Evolutionary conservation across 108 stramenopile genomes (phyloP).

Genomic region (Conticribra weissflogii): DNA sequence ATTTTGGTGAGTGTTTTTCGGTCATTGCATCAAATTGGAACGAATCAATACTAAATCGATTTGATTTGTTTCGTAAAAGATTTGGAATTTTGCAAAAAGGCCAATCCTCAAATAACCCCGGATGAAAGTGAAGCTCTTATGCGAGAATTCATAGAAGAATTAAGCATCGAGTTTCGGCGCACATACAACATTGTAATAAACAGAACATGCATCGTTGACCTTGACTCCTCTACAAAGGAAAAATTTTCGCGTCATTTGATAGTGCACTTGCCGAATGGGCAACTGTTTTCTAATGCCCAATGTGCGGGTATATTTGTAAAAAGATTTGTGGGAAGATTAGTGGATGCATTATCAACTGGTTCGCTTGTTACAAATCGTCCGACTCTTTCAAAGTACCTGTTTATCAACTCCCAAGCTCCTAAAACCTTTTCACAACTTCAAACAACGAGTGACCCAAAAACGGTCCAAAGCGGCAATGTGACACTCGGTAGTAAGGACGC

Average conservation of each 20-base stretch:
- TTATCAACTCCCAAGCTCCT: constrained; percentile 61
- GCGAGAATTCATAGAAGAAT: constrained; percentile 69
- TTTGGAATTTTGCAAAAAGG: constrained; percentile 82
- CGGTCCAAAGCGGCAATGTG: too few species aligned
- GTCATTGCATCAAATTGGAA: not conserved
- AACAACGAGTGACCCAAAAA: too few species aligned
- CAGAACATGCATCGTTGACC: constrained; percentile 68
- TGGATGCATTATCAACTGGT: constrained; percentile 70
- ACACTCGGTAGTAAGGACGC: too few species aligned
- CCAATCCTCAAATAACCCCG: constrained; percentile 68
- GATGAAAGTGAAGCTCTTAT: constrained; percentile 53
- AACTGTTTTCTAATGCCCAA: constrained; percentile 67
- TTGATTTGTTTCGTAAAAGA: constrained; percentile 49
- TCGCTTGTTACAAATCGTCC: constrained; percentile 31
- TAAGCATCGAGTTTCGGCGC: constrained; percentile 52
- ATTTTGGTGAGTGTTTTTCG: constrained; percentile 55
- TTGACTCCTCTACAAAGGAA: constrained; percentile 88
- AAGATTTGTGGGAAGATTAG: constrained; percentile 61
- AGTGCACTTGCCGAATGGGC: constrained; percentile 72
- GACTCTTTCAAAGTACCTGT: constrained; percentile 60
- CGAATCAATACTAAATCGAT: not conserved
- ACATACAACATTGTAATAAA: constrained; percentile 41
- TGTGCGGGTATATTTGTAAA: constrained; percentile 80
- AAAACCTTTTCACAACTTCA: too few species aligned
- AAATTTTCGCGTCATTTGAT: constrained; percentile 95